A percentile compares a stretch with the other conserved stretches of the same genome.
phyloP scores from a whole-genome alignment of 2,329 filamentous ascomycete species.

The Ophiocordyceps polyrhachis-furcata region DNA sequence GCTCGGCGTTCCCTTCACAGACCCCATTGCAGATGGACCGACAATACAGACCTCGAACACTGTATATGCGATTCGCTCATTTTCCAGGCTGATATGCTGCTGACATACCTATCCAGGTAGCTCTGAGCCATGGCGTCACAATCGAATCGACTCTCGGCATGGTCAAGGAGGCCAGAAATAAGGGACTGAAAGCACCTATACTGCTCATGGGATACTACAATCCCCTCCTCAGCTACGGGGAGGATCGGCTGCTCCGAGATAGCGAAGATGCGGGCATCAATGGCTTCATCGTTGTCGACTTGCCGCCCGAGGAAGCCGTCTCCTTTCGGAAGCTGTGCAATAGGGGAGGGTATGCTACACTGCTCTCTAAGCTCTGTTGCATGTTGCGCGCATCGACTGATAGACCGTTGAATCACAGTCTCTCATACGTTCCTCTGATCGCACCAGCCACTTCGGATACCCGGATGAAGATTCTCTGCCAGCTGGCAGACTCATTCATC shows the following conservation, averaged over 20 bases:
- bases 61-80: constrained; percentile 21
- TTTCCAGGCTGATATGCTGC: constrained; percentile 1
- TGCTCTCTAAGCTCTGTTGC: neutral
- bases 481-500: constrained; percentile 95
- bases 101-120: constrained; percentile 24
- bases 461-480: constrained; percentile 89
- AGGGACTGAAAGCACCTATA: constrained; percentile 64
- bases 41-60: constrained; percentile 95
- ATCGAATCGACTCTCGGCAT: constrained; percentile 64
- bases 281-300: constrained; percentile 90
- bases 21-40: constrained; percentile 93
- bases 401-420: constrained; percentile 20
- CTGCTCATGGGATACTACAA: constrained; percentile 99
- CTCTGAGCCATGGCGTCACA: constrained; percentile 75
- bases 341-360: constrained; percentile 42
- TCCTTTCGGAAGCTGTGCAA: constrained; percentile 76
- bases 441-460: constrained; percentile 81
- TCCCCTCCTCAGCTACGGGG: constrained; percentile 81
- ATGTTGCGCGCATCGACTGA: neutral
- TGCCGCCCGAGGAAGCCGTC: constrained; percentile 89
- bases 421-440: constrained; percentile 95
- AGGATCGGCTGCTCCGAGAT: constrained; percentile 73
- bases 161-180: constrained; percentile 59
- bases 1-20: constrained; percentile 89
- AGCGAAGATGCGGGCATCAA: constrained; percentile 73